These are phyloP conservation scores for Suillus weaverae DNA, from an alignment of 768 basidiomycete genomes.

Conservation along the genomic window DNA sequence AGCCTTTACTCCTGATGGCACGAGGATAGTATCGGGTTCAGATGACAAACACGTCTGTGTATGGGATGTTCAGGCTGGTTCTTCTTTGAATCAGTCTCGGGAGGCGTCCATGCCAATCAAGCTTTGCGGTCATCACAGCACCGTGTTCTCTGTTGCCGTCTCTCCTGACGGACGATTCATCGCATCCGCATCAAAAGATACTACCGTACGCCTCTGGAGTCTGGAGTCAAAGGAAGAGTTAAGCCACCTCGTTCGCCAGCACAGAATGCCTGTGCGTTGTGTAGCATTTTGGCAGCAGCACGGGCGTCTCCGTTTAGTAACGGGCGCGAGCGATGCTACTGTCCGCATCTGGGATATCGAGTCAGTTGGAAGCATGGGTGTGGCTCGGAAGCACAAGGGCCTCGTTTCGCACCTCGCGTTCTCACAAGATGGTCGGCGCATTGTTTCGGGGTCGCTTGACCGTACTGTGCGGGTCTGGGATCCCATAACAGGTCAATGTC, in stretches of 20 bases:
- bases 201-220: conserved; percentile 33
- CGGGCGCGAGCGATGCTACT: conserved; percentile 24
- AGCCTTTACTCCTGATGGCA: conserved; percentile 31
- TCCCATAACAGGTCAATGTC: conserved; percentile 18
- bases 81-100: conserved; percentile 11
- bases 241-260: conserved; percentile 27
- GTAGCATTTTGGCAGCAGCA: conserved; percentile 28
- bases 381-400: conserved; percentile 25
- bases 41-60: conserved; percentile 30
- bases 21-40: conserved; percentile 29
- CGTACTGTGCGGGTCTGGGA: conserved; percentile 33
- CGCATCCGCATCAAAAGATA: conserved; percentile 33
- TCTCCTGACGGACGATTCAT: conserved; percentile 31
- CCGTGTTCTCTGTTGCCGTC: conserved; percentile 27
- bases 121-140: conserved; percentile 23
- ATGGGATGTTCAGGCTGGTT: conserved; percentile 28
- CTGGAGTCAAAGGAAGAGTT: conserved; percentile 20
- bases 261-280: conserved; percentile 24
- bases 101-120: conserved; percentile 12
- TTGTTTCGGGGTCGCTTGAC: conserved; percentile 33
- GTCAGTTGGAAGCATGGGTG: conserved; percentile 28
- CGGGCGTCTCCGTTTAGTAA: conserved; percentile 26
- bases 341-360: conserved; percentile 34
- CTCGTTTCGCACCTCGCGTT: conserved; percentile 29
- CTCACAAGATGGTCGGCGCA: conserved; percentile 26